Base-by-base conservation (phyloP, 495 filamentous ascomycete species). In the Schizothecium vesticola region DNA sequence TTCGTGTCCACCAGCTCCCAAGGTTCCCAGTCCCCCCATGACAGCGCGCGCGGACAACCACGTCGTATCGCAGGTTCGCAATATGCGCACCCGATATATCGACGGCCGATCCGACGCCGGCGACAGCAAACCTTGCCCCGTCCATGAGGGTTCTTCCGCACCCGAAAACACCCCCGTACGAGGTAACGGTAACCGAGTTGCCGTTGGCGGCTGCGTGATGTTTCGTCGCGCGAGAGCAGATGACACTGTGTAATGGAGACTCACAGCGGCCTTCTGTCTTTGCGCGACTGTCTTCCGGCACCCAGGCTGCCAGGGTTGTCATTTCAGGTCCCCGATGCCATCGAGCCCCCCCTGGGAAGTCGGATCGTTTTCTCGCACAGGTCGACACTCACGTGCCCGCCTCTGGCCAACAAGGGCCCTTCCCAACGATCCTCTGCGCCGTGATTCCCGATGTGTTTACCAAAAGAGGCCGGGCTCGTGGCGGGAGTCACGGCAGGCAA, bases 161-260 rank as follows among this genome's bases (percentile, higher is more conserved):
- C 61, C 61, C 31, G 36, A 56, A 43, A 10, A 23, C 31, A 22
- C n/a, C 33, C 25, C n/a, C 36, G 19, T 51, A 51, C 43, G 43
- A 51, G 43, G 43, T 19, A 19, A 7, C n/a, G 33, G 33, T 19
- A 51, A 7, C 16, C 43, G 43, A 51, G 16, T 51, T n/a, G 28
- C 31, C 16, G 12, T 63, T n/a, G 16, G 28, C 13, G 36, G n/a
- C 29, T 33, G 36, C 7, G 33, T 5, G 21, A 31, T 22, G 60
- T 61, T n/a, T 61, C 26, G 61, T 55, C 56, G 61, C 61, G 61
- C 61, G 24, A 33, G 29, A n/a, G 43, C 9, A 64, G 36, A 56
- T 4, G 36, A 9, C 61, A 11, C n/a, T 19, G 16, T 25, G 29
- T 9, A 33, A 43, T n/a, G 36, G 33, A 26, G n/a, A n/a, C n/a